These are phyloP conservation scores for Pseudonitzschia multiseries DNA, from an alignment of 108 stramenopile species.

Conservation along the genomic window DNA sequence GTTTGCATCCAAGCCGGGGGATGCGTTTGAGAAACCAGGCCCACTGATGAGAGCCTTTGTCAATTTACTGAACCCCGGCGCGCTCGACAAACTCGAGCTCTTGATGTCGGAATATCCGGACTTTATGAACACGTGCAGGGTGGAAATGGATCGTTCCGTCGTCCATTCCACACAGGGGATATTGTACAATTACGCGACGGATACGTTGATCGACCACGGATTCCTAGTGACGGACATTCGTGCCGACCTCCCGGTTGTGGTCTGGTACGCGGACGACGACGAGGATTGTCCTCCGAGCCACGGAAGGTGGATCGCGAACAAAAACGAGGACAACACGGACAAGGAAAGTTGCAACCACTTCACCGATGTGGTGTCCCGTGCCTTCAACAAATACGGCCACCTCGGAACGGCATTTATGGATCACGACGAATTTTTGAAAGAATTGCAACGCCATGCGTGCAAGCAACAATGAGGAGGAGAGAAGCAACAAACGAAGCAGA, in stretches of 20 bases:
- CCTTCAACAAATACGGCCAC: background rate
- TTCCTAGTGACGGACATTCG: background rate
- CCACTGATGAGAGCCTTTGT: conserved; percentile 2
- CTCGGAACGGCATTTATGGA: background rate
- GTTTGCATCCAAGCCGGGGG: background rate
- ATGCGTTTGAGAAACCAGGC: conserved; percentile 3
- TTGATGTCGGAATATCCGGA: background rate
- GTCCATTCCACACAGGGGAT: background rate
- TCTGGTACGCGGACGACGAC: conserved; percentile 9
- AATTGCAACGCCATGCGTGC: background rate
- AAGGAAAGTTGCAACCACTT: background rate
- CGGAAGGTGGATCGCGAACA: conserved; percentile 1
- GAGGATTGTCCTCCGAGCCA: conserved; percentile 2
- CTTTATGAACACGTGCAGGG: background rate
- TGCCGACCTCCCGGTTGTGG: background rate
- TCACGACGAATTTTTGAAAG: conserved; percentile 6
- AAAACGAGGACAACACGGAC: background rate
- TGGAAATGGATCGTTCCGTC: conserved; percentile 3
- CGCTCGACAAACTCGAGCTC: background rate
- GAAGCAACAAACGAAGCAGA: background rate
- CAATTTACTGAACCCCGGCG: background rate
- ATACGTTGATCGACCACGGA: background rate
- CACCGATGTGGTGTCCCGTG: conserved; percentile 1
- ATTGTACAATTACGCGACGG: conserved; percentile 9
- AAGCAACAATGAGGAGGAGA: background rate